A percentile compares a stretch with the other conserved stretches of the same genome.
Conservation (phyloP, 1,284 basidiomycete species). For the Malassezia sympodialis region DNA sequence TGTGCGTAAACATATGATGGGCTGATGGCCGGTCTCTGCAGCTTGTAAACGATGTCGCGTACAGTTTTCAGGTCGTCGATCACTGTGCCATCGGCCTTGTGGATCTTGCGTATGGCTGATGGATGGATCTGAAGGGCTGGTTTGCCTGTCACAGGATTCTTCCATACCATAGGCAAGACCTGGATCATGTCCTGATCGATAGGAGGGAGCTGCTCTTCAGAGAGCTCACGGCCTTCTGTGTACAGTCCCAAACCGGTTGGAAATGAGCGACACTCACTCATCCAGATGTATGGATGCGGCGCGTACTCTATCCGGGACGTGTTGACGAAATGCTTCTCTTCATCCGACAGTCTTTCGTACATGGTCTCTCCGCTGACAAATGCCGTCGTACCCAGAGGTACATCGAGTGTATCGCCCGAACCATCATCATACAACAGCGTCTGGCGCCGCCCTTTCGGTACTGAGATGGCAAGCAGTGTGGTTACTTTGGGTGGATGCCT, state of each 20-base stretch:
- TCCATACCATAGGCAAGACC: constrained; percentile 64
- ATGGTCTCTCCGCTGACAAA: constrained; percentile 62
- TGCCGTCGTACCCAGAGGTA: constrained; percentile 76
- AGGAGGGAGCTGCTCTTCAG: constrained; percentile 58
- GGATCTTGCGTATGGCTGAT: constrained; percentile 25
- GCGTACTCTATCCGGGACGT: constrained; percentile 18
- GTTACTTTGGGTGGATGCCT: constrained; percentile 69
- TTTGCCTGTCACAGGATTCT: constrained; percentile 66
- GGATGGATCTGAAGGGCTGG: constrained; percentile 60
- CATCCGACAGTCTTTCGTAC: constrained; percentile 67
- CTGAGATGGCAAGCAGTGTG: constrained; percentile 68
- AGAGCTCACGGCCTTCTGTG: constrained; percentile 61
- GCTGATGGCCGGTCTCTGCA: constrained; percentile 70
- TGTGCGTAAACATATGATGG: constrained; percentile 52
- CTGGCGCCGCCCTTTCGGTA: constrained; percentile 63
- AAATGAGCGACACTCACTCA: constrained; percentile 63
- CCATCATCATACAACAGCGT: constrained; percentile 75
- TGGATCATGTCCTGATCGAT: constrained; percentile 67
- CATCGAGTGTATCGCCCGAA: constrained; percentile 66
- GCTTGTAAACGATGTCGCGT: constrained; percentile 62
- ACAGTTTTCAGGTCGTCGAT: constrained; percentile 62
- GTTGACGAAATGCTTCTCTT: constrained; percentile 74
- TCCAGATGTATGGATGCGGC: constrained; percentile 65
- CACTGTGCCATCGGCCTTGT: constrained; percentile 63
- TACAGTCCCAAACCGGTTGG: constrained; percentile 70